A percentile compares a stretch with the other conserved stretches of the same genome.
phyloP scores from a whole-genome alignment of 768 basidiomycete genomes.

The Termitomyces sp. region DNA sequence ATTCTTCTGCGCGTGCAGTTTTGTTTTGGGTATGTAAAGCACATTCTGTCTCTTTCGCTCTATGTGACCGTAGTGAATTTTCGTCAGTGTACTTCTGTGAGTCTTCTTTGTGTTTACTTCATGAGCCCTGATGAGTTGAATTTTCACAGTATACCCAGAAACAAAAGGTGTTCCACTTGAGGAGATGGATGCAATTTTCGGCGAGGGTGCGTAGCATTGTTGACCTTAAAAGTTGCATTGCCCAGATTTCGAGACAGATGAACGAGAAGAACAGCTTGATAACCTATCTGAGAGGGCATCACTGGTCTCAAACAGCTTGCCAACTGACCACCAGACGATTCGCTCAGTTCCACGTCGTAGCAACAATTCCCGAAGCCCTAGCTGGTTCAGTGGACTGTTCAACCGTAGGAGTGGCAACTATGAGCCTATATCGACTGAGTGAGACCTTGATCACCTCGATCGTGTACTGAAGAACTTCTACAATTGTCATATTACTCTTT shows the following conservation, averaged over 20 bases:
- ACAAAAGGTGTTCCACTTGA: constrained; percentile 86
- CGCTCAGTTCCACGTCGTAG: constrained; percentile 24
- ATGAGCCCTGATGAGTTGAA: not conserved
- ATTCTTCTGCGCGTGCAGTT: constrained; percentile 86
- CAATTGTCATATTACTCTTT: not conserved
- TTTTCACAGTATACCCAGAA: constrained; percentile 71
- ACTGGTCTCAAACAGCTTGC: constrained; percentile 40
- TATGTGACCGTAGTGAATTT: constrained; percentile 59
- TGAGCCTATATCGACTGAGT: constrained; percentile 25
- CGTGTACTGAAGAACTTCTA: constrained; percentile 4
- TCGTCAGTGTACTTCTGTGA: constrained; percentile 42
- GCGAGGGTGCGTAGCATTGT: constrained; percentile 59
- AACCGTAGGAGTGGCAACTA: constrained; percentile 32
- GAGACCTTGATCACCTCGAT: not conserved
- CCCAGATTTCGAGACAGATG: constrained; percentile 18
- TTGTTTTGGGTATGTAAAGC: constrained; percentile 61
- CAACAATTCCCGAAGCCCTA: constrained; percentile 23
- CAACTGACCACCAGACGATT: constrained; percentile 37
- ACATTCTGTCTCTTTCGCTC: not conserved
- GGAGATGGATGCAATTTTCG: constrained; percentile 89
- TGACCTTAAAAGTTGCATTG: not conserved
- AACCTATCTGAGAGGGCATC: constrained; percentile 64
- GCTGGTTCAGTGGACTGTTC: constrained; percentile 54
- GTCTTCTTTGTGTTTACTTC: not conserved
- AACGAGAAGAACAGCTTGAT: constrained; percentile 60